phyloP scores from a whole-genome alignment of 2,329 filamentous ascomycete genomes.

The Aspergillus arachidicola region DNA sequence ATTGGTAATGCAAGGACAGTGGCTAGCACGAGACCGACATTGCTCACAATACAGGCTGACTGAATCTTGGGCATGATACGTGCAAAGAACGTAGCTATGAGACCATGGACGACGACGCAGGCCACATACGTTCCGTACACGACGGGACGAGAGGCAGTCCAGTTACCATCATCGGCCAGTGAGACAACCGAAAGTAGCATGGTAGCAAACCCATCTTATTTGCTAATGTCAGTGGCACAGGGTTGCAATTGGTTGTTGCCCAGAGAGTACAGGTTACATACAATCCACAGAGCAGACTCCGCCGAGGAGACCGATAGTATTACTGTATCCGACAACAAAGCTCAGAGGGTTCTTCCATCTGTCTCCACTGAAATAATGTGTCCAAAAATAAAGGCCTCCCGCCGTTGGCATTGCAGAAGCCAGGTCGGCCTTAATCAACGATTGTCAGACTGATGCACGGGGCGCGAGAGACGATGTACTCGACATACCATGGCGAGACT shows the following conservation, averaged over 20 bases:
- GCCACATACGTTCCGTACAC: slow-evolving; percentile 61
- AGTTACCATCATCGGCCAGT: slow-evolving; percentile 58
- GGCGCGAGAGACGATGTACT: slow-evolving; percentile 13
- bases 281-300: slow-evolving; percentile 65
- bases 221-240: slow-evolving; percentile 37
- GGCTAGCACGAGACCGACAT: slow-evolving; percentile 57
- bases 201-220: slow-evolving; percentile 22
- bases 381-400: slow-evolving; percentile 63
- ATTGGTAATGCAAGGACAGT: slow-evolving; percentile 61
- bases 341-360: slow-evolving; percentile 60
- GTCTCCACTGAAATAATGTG: slow-evolving; percentile 60
- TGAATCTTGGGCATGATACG: slow-evolving; percentile 63
- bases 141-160: slow-evolving; percentile 57
- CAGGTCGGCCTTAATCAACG: slow-evolving; percentile 46
- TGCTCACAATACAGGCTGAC: slow-evolving; percentile 58
- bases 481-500: slow-evolving; percentile 59
- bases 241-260: not conserved
- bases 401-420: slow-evolving; percentile 60
- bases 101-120: slow-evolving; percentile 56
- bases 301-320: slow-evolving; percentile 62
- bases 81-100: slow-evolving; percentile 56
- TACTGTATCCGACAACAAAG: slow-evolving; percentile 64
- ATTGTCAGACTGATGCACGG: not conserved
- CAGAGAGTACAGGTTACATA: slow-evolving; percentile 19
- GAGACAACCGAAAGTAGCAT: slow-evolving; percentile 57